Evolutionary conservation across 208 protist genomes (phyloP), one percentile per base, ranked within the genome.

Genomic region (Acanthamoeba quina): DNA sequence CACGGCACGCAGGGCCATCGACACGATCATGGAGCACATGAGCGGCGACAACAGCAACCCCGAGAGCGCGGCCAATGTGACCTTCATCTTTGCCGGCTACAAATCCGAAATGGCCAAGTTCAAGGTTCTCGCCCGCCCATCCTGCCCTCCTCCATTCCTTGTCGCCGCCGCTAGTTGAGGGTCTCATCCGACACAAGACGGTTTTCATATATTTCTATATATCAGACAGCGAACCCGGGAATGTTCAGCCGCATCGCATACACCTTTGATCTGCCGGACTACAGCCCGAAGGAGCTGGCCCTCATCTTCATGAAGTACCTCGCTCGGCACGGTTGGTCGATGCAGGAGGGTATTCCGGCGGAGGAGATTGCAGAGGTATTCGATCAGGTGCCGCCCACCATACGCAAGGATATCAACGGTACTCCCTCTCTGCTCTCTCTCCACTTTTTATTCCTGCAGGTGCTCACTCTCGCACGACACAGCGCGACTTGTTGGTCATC

Each of bases 201-300:
- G 31, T 34, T 34, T 34, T 34, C 31, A 34, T 34, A 34, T 34
- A 34, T 34, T 1, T 34, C 0, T 62, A 7, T 26, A 7, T 17
- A 54, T 62, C 56, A 62, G 56, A 62, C 11, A 62, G 17, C 56
- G 19, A 74, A 74, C 66, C 66, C 66, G 11, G 66, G 66, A 31
- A 31, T 74, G 31, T 74, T 44, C 31, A 31, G 66, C 66, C 66
- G 66, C 66, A 74, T 74, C 66, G 11, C 66, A 7, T 74, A 74
- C 66, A 74, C 66, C 66, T 74, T 74, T 74, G 66, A 74, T 44
- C 34, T 74, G n/a, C 31, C 66, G 13, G 66, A 74, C 66, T 74
- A 74, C 66, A 44, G 31, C 31, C 31, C 34, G 5, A 19, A 2
- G 13, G n/a, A 74, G 10, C 66, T 74, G n/a, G 66, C 34, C 34